Conservation (phyloP, 768 basidiomycete species). For the Tricholoma sp. region DNA sequence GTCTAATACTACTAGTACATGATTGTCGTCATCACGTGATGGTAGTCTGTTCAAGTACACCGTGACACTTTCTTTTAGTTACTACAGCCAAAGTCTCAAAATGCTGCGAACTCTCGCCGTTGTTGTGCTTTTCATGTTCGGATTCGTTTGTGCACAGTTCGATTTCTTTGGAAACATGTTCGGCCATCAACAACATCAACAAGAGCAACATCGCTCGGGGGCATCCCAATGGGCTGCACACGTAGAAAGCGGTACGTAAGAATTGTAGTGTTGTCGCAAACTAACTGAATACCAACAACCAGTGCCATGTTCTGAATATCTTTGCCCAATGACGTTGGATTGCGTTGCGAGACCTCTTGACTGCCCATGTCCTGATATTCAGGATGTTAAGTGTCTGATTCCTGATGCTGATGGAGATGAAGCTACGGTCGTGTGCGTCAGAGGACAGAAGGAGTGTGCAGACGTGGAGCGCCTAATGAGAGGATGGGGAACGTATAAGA, state of each 20-base stretch:
- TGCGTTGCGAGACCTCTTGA: slow-evolving; percentile 60
- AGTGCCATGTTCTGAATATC: slow-evolving; percentile 72
- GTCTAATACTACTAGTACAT: no score
- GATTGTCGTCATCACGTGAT: neutral
- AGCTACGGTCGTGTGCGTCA: slow-evolving; percentile 64
- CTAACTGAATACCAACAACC: neutral
- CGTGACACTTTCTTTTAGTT: neutral
- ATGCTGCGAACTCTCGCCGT: slow-evolving; percentile 16
- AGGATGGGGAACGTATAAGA: slow-evolving; percentile 15
- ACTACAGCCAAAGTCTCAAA: neutral
- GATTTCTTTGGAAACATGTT: slow-evolving; percentile 80
- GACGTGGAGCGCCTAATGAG: slow-evolving; percentile 52
- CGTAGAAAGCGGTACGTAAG: slow-evolving; percentile 53
- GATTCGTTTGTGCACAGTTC: slow-evolving; percentile 58
- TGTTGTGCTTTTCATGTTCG: slow-evolving; percentile 30
- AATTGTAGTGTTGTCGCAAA: neutral
- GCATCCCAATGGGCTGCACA: slow-evolving; percentile 63
- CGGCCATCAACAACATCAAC: slow-evolving; percentile 54
- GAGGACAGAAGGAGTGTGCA: slow-evolving; percentile 61
- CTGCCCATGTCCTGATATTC: slow-evolving; percentile 72
- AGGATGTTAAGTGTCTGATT: slow-evolving; percentile 74
- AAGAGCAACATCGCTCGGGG: slow-evolving; percentile 49
- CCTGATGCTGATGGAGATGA: slow-evolving; percentile 54
- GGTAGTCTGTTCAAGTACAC: no score
- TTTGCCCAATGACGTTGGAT: slow-evolving; percentile 70